These are phyloP conservation scores for Sanghuangporus weigelae DNA, from an alignment of 1,284 basidiomycete genomes.

Conservation along the genomic window DNA sequence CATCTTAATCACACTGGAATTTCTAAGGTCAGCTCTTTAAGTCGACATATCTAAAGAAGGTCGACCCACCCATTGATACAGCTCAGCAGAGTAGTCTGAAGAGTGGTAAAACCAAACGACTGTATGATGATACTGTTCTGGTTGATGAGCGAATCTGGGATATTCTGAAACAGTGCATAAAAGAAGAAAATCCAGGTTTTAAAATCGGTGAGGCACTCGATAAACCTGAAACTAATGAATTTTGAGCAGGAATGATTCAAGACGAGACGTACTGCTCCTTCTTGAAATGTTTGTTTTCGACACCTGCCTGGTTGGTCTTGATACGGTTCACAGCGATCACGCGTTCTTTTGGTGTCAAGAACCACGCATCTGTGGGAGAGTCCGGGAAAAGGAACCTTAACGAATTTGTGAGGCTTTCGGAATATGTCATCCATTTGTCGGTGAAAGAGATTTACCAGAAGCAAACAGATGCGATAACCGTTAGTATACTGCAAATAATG, in stretches of 20 bases:
- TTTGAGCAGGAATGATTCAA: not conserved
- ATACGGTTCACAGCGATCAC: slow-evolving; percentile 61
- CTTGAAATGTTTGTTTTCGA: slow-evolving; percentile 74
- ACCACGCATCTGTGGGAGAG: slow-evolving; percentile 66
- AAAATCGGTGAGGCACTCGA: slow-evolving; percentile 60
- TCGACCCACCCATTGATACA: slow-evolving; percentile 59
- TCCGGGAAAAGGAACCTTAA: slow-evolving; percentile 64
- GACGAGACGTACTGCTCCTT: slow-evolving; percentile 54
- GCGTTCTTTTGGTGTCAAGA: slow-evolving; percentile 57
- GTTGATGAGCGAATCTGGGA: slow-evolving; percentile 70
- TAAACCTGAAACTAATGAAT: slow-evolving; percentile 40
- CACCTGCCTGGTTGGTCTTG: slow-evolving; percentile 68
- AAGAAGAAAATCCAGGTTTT: slow-evolving; percentile 70
- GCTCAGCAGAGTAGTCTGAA: slow-evolving; percentile 65
- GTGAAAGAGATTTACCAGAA: slow-evolving; percentile 42
- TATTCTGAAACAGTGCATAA: slow-evolving; percentile 55
- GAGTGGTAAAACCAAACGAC: slow-evolving; percentile 59
- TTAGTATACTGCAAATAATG: slow-evolving; percentile 64
- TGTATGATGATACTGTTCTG: slow-evolving; percentile 64
- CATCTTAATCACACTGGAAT: slow-evolving; percentile 25
- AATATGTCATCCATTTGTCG: not conserved
- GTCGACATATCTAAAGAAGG: slow-evolving; percentile 28
- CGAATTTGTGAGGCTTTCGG: not conserved
- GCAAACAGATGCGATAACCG: slow-evolving; percentile 44
- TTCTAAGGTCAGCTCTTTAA: not conserved